A percentile compares a stretch with the other conserved stretches of the same genome.
Evolutionary conservation across 116 monocot species (phyloP).

Genomic region (Zostera marina): DNA sequence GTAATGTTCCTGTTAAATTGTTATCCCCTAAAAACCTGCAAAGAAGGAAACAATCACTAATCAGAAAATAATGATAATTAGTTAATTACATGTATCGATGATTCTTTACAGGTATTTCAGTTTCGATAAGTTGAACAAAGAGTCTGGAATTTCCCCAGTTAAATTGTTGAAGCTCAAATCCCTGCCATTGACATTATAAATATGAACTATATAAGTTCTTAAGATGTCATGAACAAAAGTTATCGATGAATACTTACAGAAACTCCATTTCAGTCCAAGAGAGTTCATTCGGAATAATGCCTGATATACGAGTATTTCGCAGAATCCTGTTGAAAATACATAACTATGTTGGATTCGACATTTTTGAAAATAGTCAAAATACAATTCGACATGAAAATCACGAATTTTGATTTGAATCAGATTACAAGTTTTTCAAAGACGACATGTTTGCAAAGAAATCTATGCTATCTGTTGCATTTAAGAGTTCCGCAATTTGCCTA

Average conservation of each 20-base stretch:
- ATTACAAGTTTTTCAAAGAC: conserved; percentile 2
- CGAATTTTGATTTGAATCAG: not conserved
- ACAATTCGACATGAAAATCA: not conserved
- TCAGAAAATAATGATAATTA: not conserved
- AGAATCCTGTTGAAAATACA: not conserved
- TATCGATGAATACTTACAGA: not conserved
- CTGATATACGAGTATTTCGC: not conserved
- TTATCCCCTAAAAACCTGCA: conserved; percentile 6
- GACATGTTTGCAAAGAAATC: not conserved
- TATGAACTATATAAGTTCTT: not conserved
- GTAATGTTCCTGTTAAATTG: not conserved
- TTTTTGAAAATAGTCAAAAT: too few species aligned
- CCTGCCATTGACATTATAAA: not conserved
- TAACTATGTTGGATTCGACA: not conserved
- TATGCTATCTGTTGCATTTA: not conserved
- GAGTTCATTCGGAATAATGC: not conserved
- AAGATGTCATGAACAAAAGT: not conserved
- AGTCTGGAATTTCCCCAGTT: not conserved
- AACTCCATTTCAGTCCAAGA: not conserved
- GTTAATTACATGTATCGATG: not conserved
- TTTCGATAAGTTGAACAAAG: not conserved
- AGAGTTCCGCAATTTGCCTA: not conserved
- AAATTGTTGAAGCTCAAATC: conserved; percentile 9
- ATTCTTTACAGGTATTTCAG: conserved; percentile 4
- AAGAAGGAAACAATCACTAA: not conserved